phyloP scores from a whole-genome alignment of 2,329 filamentous ascomycete genomes.

The Exophiala alcalophila region DNA sequence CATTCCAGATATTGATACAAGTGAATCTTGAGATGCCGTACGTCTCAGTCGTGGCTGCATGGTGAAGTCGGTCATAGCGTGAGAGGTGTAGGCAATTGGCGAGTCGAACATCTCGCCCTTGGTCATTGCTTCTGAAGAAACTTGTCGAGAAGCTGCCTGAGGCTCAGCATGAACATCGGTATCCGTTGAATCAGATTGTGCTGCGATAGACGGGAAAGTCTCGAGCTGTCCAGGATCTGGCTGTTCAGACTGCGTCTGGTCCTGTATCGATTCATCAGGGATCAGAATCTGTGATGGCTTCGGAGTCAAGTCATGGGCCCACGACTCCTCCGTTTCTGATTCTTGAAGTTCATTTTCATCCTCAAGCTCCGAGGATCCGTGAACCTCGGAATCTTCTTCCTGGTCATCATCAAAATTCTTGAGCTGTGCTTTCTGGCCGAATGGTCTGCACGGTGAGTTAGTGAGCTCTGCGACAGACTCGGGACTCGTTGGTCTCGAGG shows the following conservation, averaged over 20 bases:
- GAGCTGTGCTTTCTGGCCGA: too few relatives aligned
- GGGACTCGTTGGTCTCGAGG: slow-evolving; percentile 75
- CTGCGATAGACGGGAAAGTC: too few relatives aligned
- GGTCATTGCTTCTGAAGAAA: background rate
- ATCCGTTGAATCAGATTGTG: too few relatives aligned
- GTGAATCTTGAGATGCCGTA: slow-evolving; percentile 77
- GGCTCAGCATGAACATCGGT: too few relatives aligned
- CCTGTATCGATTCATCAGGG: background rate
- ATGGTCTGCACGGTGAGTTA: slow-evolving; percentile 66
- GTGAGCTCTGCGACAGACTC: slow-evolving; percentile 62
- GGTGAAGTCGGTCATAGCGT: slow-evolving; percentile 5
- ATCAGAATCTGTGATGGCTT: slow-evolving; percentile 25
- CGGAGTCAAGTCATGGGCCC: slow-evolving; percentile 21
- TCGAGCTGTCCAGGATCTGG: slow-evolving; percentile 9
- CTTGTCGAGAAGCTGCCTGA: background rate
- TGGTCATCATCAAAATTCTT: too few relatives aligned
- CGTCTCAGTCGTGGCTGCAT: slow-evolving; percentile 52
- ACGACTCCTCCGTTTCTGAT: background rate
- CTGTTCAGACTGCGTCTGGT: slow-evolving; percentile 4
- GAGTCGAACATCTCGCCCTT: background rate
- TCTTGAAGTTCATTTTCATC: background rate
- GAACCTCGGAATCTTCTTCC: background rate
- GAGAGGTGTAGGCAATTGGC: slow-evolving; percentile 1
- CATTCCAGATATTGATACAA: slow-evolving; percentile 80
- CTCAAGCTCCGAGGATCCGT: background rate